Percentiles rank a stretch among this genome's conserved stretches.
Evolutionary conservation across 2,329 filamentous ascomycete species (phyloP).

Genomic region (Epichloe amarillans): DNA sequence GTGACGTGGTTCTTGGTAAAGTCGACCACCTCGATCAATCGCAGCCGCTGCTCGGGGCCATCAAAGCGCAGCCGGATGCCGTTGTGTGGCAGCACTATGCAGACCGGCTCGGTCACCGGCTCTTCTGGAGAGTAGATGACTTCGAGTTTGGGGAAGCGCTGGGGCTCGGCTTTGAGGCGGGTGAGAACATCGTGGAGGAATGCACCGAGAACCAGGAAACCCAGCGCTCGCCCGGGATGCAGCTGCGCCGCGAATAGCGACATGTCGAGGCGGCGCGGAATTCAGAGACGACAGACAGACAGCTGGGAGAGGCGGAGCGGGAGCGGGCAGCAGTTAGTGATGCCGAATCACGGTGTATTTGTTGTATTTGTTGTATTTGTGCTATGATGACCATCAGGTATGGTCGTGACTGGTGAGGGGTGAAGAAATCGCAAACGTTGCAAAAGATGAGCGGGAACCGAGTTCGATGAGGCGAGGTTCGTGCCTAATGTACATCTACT

Average conservation of each 20-base stretch:
- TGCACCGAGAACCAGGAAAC: constrained; percentile 68
- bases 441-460: background rate
- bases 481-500: too few relatives aligned
- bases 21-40: constrained; percentile 81
- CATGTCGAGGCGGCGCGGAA: constrained; percentile 17
- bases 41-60: constrained; percentile 78
- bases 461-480: background rate
- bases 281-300: background rate
- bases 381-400: background rate
- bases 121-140: constrained; percentile 63
- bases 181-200: constrained; percentile 84
- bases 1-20: constrained; percentile 74
- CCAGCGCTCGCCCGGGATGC: constrained; percentile 50
- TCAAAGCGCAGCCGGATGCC: constrained; percentile 87
- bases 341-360: background rate
- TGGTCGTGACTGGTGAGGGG: background rate
- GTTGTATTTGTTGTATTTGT: background rate
- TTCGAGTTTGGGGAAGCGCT: constrained; percentile 69
- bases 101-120: constrained; percentile 62
- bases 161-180: constrained; percentile 75
- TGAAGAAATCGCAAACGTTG: background rate
- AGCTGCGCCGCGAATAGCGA: constrained; percentile 48
- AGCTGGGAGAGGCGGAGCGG: background rate
- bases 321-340: background rate
- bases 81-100: constrained; percentile 67